Evolutionary conservation across 2,329 filamentous ascomycete genomes (phyloP).

Genomic region (Cryoendolithus antarcticus): DNA sequence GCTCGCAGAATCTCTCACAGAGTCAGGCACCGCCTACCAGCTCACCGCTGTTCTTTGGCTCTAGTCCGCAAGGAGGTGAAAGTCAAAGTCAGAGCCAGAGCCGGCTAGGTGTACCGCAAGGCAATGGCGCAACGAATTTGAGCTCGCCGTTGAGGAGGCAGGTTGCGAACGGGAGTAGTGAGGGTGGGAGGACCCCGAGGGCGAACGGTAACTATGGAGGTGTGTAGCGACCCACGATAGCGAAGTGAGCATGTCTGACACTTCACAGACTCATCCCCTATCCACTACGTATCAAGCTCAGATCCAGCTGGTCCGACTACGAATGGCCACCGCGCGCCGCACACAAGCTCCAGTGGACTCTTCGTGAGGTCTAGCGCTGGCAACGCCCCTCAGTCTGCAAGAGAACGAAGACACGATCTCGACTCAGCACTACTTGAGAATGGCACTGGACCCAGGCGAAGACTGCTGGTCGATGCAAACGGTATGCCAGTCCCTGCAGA

Average conservation of each 20-base stretch:
- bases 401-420: constrained; percentile 63
- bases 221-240: constrained; percentile 38
- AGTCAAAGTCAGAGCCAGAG: constrained; percentile 14
- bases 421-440: constrained; percentile 60
- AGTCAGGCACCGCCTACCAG: constrained; percentile 37
- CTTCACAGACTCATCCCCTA: constrained; percentile 70
- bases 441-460: constrained; percentile 40
- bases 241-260: constrained; percentile 11
- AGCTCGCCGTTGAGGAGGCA: constrained; percentile 34
- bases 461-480: constrained; percentile 53
- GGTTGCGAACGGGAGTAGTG: constrained; percentile 29
- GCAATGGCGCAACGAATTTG: constrained; percentile 25
- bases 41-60: constrained; percentile 69
- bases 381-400: constrained; percentile 35
- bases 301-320: constrained; percentile 30
- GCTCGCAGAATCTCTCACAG: constrained; percentile 31
- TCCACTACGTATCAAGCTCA: constrained; percentile 81
- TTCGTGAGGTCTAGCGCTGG: constrained; percentile 61
- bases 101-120: not conserved
- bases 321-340: constrained; percentile 48
- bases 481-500: constrained; percentile 43
- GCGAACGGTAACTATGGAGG: constrained; percentile 44
- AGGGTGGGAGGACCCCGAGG: constrained; percentile 59
- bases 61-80: constrained; percentile 41
- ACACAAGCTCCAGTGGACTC: constrained; percentile 53